phyloP scores from a whole-genome alignment of 768 basidiomycete genomes.

The Imleria badia region DNA sequence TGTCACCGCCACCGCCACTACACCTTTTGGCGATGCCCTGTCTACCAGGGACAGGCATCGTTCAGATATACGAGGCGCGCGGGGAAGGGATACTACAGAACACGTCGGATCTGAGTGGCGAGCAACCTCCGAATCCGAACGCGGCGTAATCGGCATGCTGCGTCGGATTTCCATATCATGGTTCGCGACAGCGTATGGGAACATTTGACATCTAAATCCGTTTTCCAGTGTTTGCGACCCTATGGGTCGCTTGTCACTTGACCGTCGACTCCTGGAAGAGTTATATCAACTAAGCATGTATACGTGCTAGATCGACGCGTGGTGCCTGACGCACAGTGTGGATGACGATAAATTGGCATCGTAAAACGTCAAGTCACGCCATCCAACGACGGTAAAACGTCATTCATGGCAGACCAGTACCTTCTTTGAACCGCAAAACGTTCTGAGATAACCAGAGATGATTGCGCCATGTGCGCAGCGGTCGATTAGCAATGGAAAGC shows the following conservation, averaged over 20 bases:
- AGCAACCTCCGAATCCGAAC: not conserved
- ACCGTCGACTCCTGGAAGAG: too few relatives aligned
- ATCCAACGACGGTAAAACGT: not conserved
- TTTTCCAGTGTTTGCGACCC: too few relatives aligned
- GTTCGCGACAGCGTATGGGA: not conserved
- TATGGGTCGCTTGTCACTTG: too few relatives aligned
- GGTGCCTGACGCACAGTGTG: too few relatives aligned
- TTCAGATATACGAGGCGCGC: constrained; percentile 4
- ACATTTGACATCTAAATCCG: too few relatives aligned
- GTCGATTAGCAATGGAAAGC: too few relatives aligned
- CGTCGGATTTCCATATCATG: not conserved
- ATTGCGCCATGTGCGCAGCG: too few relatives aligned
- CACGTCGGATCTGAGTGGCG: not conserved
- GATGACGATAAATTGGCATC: too few relatives aligned
- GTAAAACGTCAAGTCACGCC: not conserved
- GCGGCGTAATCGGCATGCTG: not conserved
- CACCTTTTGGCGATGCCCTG: not conserved
- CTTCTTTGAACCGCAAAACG: too few relatives aligned
- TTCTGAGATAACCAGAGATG: too few relatives aligned
- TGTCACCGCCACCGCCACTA: not conserved
- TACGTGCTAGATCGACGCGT: too few relatives aligned
- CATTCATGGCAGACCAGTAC: not conserved
- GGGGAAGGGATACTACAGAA: not conserved
- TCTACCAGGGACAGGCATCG: not conserved
- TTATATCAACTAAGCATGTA: too few relatives aligned